Base-by-base conservation (phyloP, 1,284 basidiomycete genomes). In the Austroboletus niveus region DNA sequence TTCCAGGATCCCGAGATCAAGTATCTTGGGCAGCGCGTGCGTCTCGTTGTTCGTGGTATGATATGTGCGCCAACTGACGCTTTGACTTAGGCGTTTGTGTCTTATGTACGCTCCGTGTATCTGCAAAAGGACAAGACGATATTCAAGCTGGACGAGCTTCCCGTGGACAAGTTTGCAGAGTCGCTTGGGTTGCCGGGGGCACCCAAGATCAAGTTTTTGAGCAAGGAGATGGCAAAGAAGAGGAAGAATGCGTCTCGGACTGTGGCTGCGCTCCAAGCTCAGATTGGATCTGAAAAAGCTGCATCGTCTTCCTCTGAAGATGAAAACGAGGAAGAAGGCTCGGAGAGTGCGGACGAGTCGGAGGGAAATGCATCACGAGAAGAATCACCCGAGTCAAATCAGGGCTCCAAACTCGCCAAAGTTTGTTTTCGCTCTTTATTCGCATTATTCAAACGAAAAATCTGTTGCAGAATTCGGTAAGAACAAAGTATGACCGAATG, bases 401-500 rank as follows among this genome's bases (percentile, higher is more conserved):
- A 53, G 8, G 47, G 17, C 11, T 50, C 52, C 5, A 68, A 70
- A 49, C 48, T 54, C 8, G 48, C 59, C 20, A 76, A 75, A 59
- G 76, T 74, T 54, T 27, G 56, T 56, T 24, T 30, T 30, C 20
- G 42, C 34, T 45, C 14, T 47, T 39, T 15, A 22, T 49, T 30
- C 32, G 8, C 31, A 47, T 45, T 36, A 43, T 41, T 54, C 24
- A 27, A 30, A 30, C 29, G 22, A 24, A n/a, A 39, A 11, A 9
- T 22, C 14, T 45, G 8, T 55, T 53, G 61, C 48, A 71, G 66
- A 62, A 65, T 36, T 63, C 62, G 22, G 88, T 94, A 0, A 82
- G 92, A 51, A 98, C 97, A 5, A 98, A 97, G 73, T 98, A 98
- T 69, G 97, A 99, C 70, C 85, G 94, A 48, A 98, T 99, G 93